Conservation (phyloP, 352 stramenopile genomes). For the Blastocystis sp. region DNA sequence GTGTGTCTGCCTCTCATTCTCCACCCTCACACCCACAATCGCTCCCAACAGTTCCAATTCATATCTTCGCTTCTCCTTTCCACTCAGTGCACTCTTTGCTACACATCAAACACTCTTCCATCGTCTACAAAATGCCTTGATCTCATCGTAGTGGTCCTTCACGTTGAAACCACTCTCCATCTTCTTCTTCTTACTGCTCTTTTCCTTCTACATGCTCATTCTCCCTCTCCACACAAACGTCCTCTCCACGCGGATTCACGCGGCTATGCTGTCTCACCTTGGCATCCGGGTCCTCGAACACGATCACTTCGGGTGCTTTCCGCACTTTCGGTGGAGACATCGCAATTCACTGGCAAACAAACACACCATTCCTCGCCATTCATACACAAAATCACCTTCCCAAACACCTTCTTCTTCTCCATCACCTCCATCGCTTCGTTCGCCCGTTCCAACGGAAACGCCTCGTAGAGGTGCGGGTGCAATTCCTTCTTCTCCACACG, state of each 20-base stretch:
- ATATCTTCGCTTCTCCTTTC: constrained; percentile 28
- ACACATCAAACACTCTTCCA: background rate
- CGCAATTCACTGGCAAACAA: constrained; percentile 10
- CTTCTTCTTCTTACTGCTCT: background rate
- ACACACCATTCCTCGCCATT: background rate
- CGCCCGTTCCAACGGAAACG: background rate
- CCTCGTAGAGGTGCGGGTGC: constrained; percentile 3
- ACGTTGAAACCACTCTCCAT: constrained; percentile 25
- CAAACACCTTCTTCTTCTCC: constrained; percentile 25
- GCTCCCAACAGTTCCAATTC: constrained; percentile 46
- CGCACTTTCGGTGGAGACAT: background rate
- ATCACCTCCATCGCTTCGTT: background rate
- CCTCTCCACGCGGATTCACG: no score
- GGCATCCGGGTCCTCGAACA: constrained; percentile 42
- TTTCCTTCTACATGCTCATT: constrained; percentile 13
- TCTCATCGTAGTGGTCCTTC: constrained; percentile 43
- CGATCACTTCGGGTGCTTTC: background rate
- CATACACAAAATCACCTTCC: constrained; percentile 30
- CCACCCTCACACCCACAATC: background rate
- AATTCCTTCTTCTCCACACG: background rate
- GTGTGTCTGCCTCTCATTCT: background rate
- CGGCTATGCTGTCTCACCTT: constrained; percentile 5
- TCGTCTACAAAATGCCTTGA: constrained; percentile 9
- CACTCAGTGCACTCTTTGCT: constrained; percentile 14
- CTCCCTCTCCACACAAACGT: background rate